These are phyloP conservation scores for Penicillium simplicissimum DNA, from an alignment of 495 filamentous ascomycete species.

Conservation along the genomic window DNA sequence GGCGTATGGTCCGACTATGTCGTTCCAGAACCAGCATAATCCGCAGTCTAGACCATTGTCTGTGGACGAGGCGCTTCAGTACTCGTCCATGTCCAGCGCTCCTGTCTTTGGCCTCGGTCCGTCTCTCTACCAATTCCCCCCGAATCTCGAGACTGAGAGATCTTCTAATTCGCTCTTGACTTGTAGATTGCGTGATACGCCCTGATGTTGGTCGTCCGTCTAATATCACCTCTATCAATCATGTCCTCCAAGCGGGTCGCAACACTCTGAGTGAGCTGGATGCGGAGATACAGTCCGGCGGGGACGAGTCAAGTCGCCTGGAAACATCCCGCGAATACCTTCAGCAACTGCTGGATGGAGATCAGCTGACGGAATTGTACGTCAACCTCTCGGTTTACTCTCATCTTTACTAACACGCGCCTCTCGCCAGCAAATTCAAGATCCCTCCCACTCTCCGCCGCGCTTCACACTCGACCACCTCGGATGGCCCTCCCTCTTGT, in stretches of 20 bases:
- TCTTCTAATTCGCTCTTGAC: conserved; percentile 17
- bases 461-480: conserved; percentile 17
- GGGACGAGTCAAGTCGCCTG: conserved; percentile 41
- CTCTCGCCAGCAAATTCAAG: conserved; percentile 67
- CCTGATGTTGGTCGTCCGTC: conserved; percentile 47
- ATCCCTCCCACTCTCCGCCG: conserved; percentile 34
- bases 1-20: conserved; percentile 28
- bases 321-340: conserved; percentile 61
- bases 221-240: conserved; percentile 45
- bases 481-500: conserved; percentile 24
- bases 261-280: conserved; percentile 43
- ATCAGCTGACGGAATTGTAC: conserved; percentile 73
- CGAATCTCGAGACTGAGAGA: conserved; percentile 1
- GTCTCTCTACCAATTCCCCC: conserved; percentile 10
- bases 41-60: conserved; percentile 52
- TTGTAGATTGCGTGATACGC: conserved; percentile 41
- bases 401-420: conserved; percentile 18
- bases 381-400: conserved; percentile 18
- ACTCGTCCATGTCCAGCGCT: conserved; percentile 87
- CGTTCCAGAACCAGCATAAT: conserved; percentile 34
- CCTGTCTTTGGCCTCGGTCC: conserved; percentile 83
- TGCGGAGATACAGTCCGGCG: conserved; percentile 40
- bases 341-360: conserved; percentile 66
- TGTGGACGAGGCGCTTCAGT: conserved; percentile 85
- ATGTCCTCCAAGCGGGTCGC: conserved; percentile 48